phyloP scores from a whole-genome alignment of 129 eudicot genomes.

The Artemisia annua region DNA sequence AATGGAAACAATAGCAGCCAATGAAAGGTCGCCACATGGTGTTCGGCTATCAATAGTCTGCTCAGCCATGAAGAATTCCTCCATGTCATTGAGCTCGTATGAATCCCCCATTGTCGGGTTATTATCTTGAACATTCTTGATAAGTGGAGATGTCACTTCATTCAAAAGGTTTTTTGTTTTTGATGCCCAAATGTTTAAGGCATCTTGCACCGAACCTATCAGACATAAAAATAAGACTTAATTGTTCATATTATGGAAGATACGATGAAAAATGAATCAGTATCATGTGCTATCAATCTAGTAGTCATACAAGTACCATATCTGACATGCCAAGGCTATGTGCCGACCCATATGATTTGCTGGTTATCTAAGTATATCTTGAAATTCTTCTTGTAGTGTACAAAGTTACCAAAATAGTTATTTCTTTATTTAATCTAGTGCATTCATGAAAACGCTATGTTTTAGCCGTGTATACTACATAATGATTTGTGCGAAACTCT shows the following conservation, averaged over 20 bases:
- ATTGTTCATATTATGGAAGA: background rate
- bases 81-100: constrained; percentile 52
- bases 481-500: too few species aligned
- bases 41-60: constrained; percentile 71
- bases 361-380: background rate
- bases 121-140: constrained; percentile 45
- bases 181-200: constrained; percentile 69
- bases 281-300: background rate
- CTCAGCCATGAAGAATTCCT: constrained; percentile 74
- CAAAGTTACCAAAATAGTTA: background rate
- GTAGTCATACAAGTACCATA: background rate
- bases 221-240: constrained; percentile 19
- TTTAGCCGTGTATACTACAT: too few species aligned
- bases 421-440: too few species aligned
- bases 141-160: constrained; percentile 83
- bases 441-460: too few species aligned
- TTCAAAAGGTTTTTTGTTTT: constrained; percentile 77
- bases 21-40: constrained; percentile 72
- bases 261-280: background rate
- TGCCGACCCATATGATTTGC: background rate
- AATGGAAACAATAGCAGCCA: constrained; percentile 82
- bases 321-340: background rate
- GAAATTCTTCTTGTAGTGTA: background rate
- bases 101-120: constrained; percentile 40
- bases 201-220: constrained; percentile 80